Base-by-base conservation (phyloP, 2,329 filamentous ascomycete species). In the Ceratocystis eucalypticola region DNA sequence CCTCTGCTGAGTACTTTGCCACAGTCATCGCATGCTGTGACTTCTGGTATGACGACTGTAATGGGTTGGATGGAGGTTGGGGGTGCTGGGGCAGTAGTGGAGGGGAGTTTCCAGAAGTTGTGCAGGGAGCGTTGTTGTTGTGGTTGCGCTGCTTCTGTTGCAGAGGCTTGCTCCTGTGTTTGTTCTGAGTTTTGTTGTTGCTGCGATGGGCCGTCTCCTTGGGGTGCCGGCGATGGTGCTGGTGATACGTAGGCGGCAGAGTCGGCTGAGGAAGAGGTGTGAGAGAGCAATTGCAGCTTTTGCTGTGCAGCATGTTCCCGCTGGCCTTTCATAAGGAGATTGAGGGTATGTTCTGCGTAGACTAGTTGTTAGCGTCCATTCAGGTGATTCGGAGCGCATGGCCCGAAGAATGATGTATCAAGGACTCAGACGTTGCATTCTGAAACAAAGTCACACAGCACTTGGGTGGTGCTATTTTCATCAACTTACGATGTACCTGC, bases 71-170 rank as follows among this genome's bases (percentile, higher is more conserved):
- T 30, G 12, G 41, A 25, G 2, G 45, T 7, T 4, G 45, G 12
- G 7, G 70, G 67, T 1, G 71, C 69, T 3, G 73, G 62, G 12
- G 70, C 69, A 4, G 78, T 72, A 0, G 75, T 72, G 0, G 76
- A 75, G 1, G 76, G 78, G 15, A 86, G 77, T n/a, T 78, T 78
- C 83, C 83, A 87, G 74, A 86, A 87, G 50, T 76, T 80, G 72
- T 86, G 83, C 0, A 87, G 75, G 0, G 80, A 84, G 3, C 77
- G 75, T 72, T 86, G 83, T 22, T 50, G 48, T 22, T 50, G 48
- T 25, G 48, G 22, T 12, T 25, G 20, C n/a, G 61, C 10, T 50
- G n/a, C n/a, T 20, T 17, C 10, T 8, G 22, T 25, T n/a, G 61
- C 37, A 2, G 61, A 5, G 8, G 61, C 22, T 17, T 33, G 22